A percentile compares a stretch with the other conserved stretches of the same genome.
phyloP scores from a whole-genome alignment of 225 moss, liverwort and hornwort species.

The Lunularia cruciata region DNA sequence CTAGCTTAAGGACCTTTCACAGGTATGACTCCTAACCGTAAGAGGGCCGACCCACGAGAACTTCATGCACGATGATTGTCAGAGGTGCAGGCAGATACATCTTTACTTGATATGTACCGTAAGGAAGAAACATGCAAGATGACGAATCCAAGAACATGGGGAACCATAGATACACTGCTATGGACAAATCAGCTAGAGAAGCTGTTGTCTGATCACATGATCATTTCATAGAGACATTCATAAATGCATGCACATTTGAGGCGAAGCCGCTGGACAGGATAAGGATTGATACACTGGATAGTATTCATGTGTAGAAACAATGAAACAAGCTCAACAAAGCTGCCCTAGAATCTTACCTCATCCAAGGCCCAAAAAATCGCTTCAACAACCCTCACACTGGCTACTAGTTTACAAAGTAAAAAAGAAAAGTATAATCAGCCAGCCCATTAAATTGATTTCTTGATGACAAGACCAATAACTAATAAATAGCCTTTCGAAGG shows the following conservation, averaged over 20 bases:
- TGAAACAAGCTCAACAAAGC: slow-evolving; percentile 21
- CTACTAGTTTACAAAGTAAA: slow-evolving; percentile 22
- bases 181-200: no score
- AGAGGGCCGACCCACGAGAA: background rate
- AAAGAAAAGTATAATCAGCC: slow-evolving; percentile 19
- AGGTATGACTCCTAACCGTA: no score
- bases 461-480: slow-evolving; percentile 21
- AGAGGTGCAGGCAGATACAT: no score
- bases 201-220: no score
- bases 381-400: slow-evolving; percentile 19
- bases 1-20: no score
- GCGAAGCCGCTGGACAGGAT: background rate
- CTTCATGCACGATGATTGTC: background rate
- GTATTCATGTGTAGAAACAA: slow-evolving; percentile 2
- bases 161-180: background rate
- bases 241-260: background rate
- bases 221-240: background rate
- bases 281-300: slow-evolving; percentile 4
- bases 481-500: slow-evolving; percentile 8
- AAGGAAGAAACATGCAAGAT: no score
- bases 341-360: slow-evolving; percentile 35
- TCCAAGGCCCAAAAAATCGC: slow-evolving; percentile 30
- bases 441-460: slow-evolving; percentile 23
- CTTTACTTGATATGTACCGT: no score
- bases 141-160: background rate